These are phyloP conservation scores for Solanum megistacrolobum DNA, from an alignment of 257 asterid species.

Conservation along the genomic window DNA sequence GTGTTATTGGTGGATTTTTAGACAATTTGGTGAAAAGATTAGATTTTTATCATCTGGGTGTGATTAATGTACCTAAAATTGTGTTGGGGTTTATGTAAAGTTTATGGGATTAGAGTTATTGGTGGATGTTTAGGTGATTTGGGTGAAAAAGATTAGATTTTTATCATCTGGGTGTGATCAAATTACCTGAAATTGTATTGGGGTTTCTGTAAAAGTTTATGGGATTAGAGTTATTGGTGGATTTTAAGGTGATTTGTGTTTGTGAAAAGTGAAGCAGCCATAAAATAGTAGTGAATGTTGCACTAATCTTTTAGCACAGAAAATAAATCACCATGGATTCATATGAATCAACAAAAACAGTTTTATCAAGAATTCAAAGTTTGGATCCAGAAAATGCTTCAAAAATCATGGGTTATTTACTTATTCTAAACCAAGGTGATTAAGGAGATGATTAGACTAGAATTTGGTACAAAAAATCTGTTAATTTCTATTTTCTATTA, in stretches of 20 bases:
- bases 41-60: neutral
- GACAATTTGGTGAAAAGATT: neutral
- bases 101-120: neutral
- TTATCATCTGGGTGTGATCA: neutral
- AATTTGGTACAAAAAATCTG: constrained; percentile 53
- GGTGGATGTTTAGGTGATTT: neutral
- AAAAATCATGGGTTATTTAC: constrained; percentile 66
- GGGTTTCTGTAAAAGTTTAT: neutral
- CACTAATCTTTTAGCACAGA: neutral
- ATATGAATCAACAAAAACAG: constrained; percentile 56
- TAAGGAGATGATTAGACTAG: constrained; percentile 72
- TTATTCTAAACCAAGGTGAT: constrained; percentile 66
- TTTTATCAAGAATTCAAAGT: constrained; percentile 63
- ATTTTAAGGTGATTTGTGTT: neutral
- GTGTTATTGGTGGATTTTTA: neutral
- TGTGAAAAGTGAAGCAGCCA: neutral
- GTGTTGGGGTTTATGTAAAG: neutral
- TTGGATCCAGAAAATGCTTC: constrained; percentile 79
- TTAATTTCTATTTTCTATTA: constrained; percentile 21
- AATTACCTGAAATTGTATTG: neutral
- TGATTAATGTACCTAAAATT: neutral
- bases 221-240: neutral
- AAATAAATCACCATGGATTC: constrained; percentile 39
- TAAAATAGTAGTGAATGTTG: neutral
- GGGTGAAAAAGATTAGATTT: neutral